Percentiles rank a stretch among this genome's conserved stretches.
phyloP scores from a whole-genome alignment of 306 rosid species.

The Medicago truncatula region MtrunA17r5.0-ANR NC_053042.1:28774001-28774500 shows the following conservation, averaged over 20 bases:
- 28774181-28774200: conserved; percentile 65
- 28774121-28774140: conserved; percentile 66
- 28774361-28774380: conserved; percentile 53
- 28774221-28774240: conserved; percentile 34
- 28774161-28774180: conserved; percentile 65
- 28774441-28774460: conserved; percentile 80
- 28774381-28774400: conserved; percentile 55
- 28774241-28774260: conserved; percentile 35
- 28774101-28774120: conserved; percentile 62
- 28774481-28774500: conserved; percentile 88
- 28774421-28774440: conserved; percentile 66
- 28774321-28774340: conserved; percentile 64
- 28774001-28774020: conserved; percentile 69
- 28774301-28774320: background rate
- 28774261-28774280: conserved; percentile 19
- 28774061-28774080: conserved; percentile 87
- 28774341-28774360: conserved; percentile 69
- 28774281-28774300: conserved; percentile 28
- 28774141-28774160: conserved; percentile 68
- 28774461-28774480: conserved; percentile 96
- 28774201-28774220: conserved; percentile 52
- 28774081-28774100: conserved; percentile 97
- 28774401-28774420: conserved; percentile 65
- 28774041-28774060: conserved; percentile 77
- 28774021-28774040: conserved; percentile 87